Percentiles rank a stretch among this genome's conserved stretches.
Evolutionary conservation across 164 flowering plant genomes (phyloP).

Genomic region (Sedum album): DNA sequence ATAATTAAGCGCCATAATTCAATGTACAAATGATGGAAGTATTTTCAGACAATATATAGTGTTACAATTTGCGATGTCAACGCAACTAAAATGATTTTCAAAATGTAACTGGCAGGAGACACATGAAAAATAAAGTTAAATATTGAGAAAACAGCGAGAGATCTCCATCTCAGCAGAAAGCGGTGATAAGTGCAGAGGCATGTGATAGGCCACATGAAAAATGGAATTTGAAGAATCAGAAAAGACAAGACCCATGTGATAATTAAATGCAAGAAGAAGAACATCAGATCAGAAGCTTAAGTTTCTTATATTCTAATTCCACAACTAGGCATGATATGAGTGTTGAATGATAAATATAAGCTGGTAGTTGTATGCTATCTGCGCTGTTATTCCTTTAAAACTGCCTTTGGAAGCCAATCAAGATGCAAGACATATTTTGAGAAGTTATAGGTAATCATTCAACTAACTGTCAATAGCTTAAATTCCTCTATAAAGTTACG

Average conservation of each 20-base stretch:
- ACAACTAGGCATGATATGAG: conserved; percentile 1
- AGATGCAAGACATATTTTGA: not conserved
- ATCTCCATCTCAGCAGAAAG: not conserved
- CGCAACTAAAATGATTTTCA: not conserved
- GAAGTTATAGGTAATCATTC: not conserved
- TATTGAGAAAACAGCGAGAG: not conserved
- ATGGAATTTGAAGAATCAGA: not conserved
- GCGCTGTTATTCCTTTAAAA: not conserved
- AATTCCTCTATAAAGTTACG: not conserved
- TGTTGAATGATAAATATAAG: not conserved
- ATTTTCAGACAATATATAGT: not conserved
- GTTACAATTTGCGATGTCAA: not conserved
- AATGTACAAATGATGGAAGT: not conserved
- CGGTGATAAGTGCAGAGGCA: conserved; percentile 8
- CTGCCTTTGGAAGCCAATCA: not conserved
- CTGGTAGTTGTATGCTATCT: not conserved
- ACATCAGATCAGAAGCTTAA: not conserved
- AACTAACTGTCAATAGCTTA: not conserved
- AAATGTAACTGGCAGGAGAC: not conserved
- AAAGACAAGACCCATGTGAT: conserved; percentile 3
- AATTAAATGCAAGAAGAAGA: not conserved
- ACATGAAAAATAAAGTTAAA: not conserved
- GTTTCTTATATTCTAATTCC: conserved; percentile 2
- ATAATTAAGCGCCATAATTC: not conserved
- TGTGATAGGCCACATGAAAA: conserved; percentile 7